These are phyloP conservation scores for Chalciporus chontae DNA, from an alignment of 768 basidiomycete species.

Conservation along the genomic window DNA sequence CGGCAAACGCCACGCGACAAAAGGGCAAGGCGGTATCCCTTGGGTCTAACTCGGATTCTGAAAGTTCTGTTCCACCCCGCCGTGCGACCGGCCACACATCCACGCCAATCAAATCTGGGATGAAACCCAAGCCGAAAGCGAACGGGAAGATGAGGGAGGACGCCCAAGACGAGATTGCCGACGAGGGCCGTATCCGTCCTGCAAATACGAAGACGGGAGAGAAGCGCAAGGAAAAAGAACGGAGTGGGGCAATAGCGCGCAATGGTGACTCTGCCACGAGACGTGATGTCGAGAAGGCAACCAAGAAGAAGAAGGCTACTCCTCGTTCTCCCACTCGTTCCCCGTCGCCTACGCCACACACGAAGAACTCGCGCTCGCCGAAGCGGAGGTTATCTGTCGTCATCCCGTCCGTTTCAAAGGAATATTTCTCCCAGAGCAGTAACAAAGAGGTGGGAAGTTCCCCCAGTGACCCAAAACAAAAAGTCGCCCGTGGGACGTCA, in stretches of 20 bases:
- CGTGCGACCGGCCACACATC: neutral
- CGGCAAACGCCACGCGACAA: neutral
- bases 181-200: neutral
- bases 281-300: neutral
- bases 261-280: neutral
- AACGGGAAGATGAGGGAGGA: slow-evolving; percentile 1
- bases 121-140: slow-evolving; percentile 23
- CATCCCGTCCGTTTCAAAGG: slow-evolving; percentile 23
- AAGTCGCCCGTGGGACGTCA: slow-evolving; percentile 18
- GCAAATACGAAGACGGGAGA: neutral
- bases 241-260: neutral
- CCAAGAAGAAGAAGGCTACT: slow-evolving; percentile 8
- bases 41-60: slow-evolving; percentile 9
- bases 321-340: slow-evolving; percentile 10
- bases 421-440: slow-evolving; percentile 22
- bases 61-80: slow-evolving; percentile 13
- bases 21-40: neutral
- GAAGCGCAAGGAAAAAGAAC: neutral
- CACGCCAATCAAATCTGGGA: slow-evolving; percentile 26
- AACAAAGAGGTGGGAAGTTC: neutral
- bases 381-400: slow-evolving; percentile 29
- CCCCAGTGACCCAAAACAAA: neutral
- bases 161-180: slow-evolving; percentile 1
- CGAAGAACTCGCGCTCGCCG: slow-evolving; percentile 1
- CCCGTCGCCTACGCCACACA: slow-evolving; percentile 1